Conservation (phyloP, 2,329 filamentous ascomycete genomes). For the Calonectria leucothoes region DNA sequence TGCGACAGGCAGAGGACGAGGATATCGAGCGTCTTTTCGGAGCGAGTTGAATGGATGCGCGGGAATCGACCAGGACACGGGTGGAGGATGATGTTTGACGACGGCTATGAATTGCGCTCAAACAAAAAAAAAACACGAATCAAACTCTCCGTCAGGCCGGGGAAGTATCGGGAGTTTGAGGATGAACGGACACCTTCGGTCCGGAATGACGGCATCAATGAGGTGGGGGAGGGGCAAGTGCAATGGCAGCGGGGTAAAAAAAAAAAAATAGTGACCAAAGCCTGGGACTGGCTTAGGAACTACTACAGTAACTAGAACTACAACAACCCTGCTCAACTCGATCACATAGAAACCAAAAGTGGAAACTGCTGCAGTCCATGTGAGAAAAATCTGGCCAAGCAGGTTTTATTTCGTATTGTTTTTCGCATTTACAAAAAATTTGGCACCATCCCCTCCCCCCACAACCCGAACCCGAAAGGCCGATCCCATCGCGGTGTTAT, state of each 20-base stretch:
- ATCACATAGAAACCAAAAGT: background rate
- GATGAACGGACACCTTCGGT: background rate
- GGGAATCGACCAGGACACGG: background rate
- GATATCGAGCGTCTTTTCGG: background rate
- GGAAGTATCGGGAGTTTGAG: constrained; percentile 12
- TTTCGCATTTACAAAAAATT: background rate
- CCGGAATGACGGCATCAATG: constrained; percentile 1
- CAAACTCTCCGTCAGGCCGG: constrained; percentile 1
- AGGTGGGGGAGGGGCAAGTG: constrained; percentile 11
- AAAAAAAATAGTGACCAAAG: background rate
- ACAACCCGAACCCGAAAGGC: background rate
- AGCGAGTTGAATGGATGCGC: background rate
- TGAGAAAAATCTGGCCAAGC: background rate
- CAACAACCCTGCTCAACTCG: background rate
- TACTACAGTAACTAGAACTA: background rate
- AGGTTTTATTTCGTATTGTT: background rate
- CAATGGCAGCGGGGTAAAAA: constrained; percentile 19
- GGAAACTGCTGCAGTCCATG: background rate
- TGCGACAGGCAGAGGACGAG: background rate
- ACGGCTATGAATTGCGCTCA: background rate
- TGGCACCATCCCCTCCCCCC: background rate
- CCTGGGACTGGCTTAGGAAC: background rate
- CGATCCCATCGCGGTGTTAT: background rate
- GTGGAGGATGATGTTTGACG: background rate
- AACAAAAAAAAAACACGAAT: no score